Evolutionary conservation across 805 yeast species (phyloP).

Genomic region (Kazachstania bromeliacearum): DNA sequence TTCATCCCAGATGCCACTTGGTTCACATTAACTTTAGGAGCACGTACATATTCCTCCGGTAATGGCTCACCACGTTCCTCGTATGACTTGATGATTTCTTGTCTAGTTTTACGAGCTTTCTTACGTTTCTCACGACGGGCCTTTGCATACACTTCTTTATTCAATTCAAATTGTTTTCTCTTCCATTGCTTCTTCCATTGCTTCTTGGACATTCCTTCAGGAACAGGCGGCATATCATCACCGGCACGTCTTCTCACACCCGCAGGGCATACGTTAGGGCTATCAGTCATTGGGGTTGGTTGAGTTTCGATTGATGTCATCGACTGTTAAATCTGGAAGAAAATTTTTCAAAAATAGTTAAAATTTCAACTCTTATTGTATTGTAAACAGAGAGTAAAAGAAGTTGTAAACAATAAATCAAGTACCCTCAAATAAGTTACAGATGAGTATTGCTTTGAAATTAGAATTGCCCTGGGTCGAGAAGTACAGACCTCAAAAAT

Average conservation of each 20-base stretch:
- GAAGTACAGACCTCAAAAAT: conserved; percentile 74
- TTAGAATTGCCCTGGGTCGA: conserved; percentile 64
- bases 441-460: conserved; percentile 6
- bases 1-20: conserved; percentile 43
- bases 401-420: no score
- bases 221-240: conserved; percentile 34
- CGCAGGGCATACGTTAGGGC: neutral
- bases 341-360: no score
- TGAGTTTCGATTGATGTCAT: no score
- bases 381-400: no score
- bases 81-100: conserved; percentile 30
- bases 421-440: no score
- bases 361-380: no score
- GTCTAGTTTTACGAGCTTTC: conserved; percentile 33
- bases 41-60: conserved; percentile 32
- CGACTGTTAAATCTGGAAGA: no score
- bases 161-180: conserved; percentile 49
- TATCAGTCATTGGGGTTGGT: no score
- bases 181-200: conserved; percentile 73
- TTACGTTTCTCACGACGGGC: conserved; percentile 48
- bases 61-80: conserved; percentile 33
- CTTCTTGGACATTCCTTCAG: conserved; percentile 80
- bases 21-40: conserved; percentile 30
- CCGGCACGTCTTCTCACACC: neutral
- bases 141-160: conserved; percentile 50